Evolutionary conservation across 2,329 filamentous ascomycete genomes (phyloP).

Genomic region (Fusarium xylarioides): DNA sequence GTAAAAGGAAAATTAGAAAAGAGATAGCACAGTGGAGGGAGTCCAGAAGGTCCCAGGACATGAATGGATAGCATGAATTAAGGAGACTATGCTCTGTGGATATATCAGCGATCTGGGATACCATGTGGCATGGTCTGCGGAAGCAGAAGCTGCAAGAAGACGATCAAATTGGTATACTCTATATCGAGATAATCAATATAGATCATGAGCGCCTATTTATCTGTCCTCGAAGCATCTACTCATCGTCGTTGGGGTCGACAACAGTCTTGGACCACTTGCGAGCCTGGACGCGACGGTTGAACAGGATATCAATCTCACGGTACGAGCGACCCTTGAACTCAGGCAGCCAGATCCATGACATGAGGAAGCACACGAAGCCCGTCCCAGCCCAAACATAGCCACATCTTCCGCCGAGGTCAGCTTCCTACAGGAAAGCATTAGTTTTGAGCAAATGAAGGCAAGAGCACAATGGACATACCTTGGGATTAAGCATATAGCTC

Average conservation of each 20-base stretch:
- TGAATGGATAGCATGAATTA: not conserved
- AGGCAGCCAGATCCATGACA: not conserved
- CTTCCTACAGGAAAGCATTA: not conserved
- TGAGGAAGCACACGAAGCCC: not conserved
- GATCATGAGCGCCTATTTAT: not conserved
- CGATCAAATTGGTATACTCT: not conserved
- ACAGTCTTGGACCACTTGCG: slow-evolving; percentile 2
- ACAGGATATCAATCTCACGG: not conserved
- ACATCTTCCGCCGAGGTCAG: not conserved
- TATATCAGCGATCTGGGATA: too few relatives aligned
- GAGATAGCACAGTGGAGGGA: not conserved
- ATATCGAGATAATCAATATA: not conserved
- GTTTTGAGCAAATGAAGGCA: accelerated
- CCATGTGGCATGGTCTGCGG: too few relatives aligned
- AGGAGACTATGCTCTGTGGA: not conserved
- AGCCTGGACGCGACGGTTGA: not conserved
- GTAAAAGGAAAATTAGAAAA: too few relatives aligned
- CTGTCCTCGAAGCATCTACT: not conserved
- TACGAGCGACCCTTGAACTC: not conserved
- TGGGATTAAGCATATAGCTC: slow-evolving; percentile 68
- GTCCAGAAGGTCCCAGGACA: not conserved
- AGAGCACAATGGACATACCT: not conserved
- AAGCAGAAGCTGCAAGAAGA: not conserved
- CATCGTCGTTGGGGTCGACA: not conserved
- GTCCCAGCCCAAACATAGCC: not conserved